A percentile compares a stretch with the other conserved stretches of the same genome.
Conservation (phyloP, 2,329 filamentous ascomycete genomes). For the Ophiostoma angusticollis region DNA sequence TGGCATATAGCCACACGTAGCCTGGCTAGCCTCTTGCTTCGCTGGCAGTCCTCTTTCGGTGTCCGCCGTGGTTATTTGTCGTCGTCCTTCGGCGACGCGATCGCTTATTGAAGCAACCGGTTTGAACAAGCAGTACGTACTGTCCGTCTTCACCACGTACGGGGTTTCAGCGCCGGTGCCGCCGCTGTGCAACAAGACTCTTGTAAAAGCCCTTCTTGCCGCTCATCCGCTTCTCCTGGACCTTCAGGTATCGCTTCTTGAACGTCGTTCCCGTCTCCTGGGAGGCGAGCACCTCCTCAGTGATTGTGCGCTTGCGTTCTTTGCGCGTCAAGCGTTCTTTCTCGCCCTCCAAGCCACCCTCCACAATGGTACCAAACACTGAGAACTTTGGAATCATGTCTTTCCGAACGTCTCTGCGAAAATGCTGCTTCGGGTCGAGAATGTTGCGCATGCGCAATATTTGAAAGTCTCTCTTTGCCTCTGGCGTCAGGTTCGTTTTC, state of each 20-base stretch:
- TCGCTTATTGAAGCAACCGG: too few species aligned
- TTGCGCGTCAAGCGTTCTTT: conserved; percentile 71
- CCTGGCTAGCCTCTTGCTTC: too few species aligned
- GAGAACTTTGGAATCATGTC: conserved; percentile 66
- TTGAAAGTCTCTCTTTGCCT: conserved; percentile 72
- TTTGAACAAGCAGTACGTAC: too few species aligned
- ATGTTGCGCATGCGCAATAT: conserved; percentile 80
- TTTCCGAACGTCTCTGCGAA: conserved; percentile 73
- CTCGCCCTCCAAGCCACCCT: conserved; percentile 80
- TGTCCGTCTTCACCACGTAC: too few species aligned
- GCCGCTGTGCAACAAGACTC: conserved; percentile 44
- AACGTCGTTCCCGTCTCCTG: conserved; percentile 59
- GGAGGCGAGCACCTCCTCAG: conserved; percentile 66
- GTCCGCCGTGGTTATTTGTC: too few species aligned
- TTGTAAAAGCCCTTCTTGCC: conserved; percentile 89
- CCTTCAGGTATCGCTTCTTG: conserved; percentile 74
- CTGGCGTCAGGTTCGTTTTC: conserved; percentile 67
- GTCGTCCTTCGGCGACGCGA: too few species aligned
- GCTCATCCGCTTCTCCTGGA: conserved; percentile 69
- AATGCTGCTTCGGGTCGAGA: conserved; percentile 77
- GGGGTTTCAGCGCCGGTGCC: conserved; percentile 15
- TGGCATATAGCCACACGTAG: too few species aligned
- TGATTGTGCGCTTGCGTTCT: conserved; percentile 74
- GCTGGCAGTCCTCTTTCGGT: too few species aligned
- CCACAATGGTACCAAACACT: conserved; percentile 76